Conservation (phyloP, 2,329 filamentous ascomycete genomes). For the Aspergillus costaricaensis region DNA sequence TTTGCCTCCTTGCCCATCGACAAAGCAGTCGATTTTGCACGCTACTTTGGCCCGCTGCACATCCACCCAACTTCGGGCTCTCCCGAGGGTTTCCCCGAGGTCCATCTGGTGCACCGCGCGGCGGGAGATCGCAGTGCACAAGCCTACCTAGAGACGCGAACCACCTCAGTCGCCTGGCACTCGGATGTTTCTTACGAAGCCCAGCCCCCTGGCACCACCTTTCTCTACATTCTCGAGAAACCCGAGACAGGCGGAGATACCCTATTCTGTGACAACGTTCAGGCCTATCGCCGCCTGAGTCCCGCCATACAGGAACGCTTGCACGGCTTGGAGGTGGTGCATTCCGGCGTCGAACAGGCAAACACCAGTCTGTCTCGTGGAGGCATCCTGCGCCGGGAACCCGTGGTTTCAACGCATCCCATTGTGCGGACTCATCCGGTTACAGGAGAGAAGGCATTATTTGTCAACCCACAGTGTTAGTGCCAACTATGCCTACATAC, state of each 20-base stretch:
- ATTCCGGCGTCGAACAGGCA: slow-evolving; percentile 32
- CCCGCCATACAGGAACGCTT: too few species aligned
- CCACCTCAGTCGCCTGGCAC: slow-evolving; percentile 20
- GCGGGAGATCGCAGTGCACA: not conserved
- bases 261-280: not conserved
- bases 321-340: slow-evolving; percentile 24
- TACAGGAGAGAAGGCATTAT: slow-evolving; percentile 38
- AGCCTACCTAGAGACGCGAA: too few species aligned
- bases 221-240: slow-evolving; percentile 16
- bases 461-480: slow-evolving; percentile 23
- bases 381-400: slow-evolving; percentile 32
- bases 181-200: slow-evolving; percentile 31
- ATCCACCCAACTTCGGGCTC: slow-evolving; percentile 23
- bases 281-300: too few species aligned
- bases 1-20: slow-evolving; percentile 31
- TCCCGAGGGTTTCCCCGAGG: slow-evolving; percentile 12
- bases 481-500: too few species aligned
- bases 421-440: slow-evolving; percentile 36
- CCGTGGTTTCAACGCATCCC: slow-evolving; percentile 23
- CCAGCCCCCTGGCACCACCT: slow-evolving; percentile 32
- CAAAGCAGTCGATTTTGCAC: slow-evolving; percentile 37
- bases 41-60: slow-evolving; percentile 32
- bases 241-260: slow-evolving; percentile 33
- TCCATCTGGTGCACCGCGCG: slow-evolving; percentile 12
- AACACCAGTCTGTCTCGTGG: slow-evolving; percentile 18